Evolutionary conservation across 148 eudicot species (phyloP), one percentile per base, ranked within the genome.

Genomic region (Agrostemma githago): DNA sequence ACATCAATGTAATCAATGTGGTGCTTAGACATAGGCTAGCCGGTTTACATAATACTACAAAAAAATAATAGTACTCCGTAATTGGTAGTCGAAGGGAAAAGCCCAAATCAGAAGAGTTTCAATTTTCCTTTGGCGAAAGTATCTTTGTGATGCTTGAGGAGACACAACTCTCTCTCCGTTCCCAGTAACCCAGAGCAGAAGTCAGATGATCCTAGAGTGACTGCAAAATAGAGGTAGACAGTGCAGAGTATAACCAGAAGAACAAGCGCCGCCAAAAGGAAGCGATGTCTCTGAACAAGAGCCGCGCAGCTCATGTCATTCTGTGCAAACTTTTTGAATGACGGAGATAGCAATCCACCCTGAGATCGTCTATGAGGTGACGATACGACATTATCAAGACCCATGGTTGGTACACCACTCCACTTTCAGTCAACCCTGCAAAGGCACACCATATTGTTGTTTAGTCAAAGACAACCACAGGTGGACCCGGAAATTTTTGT

Each of bases 341-440:
- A 46, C 6, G 92, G 79, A 37, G 81, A 80, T 1, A 82, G 73
- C 15, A 89, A 86, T 21, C 78, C 80, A 51, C 78, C 85, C 72
- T 83, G 96, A 62, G 93, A 20, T 73, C 98, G 86, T 74, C 98
- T 84, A 72, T 88, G 98, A 43, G 97, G 97, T 56, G 97, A 88
- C 60, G 93, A 79, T 75, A 89, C 73, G 20, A 75, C 75, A 57
- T 85, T 82, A 62, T 89, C 96, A 34, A 87, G 82, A 74, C 78
- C 85, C 96, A 90, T 90, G 51, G 66, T 74, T 72, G 68, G 48
- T 46, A 21, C 62, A 79, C 57, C 11, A 2, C 53, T 69, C 20
- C 53, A 21, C 68, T 58, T 44, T 65, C 46, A 51, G 59, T 59
- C 66, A 57, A 76, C 44, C 66, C 78, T 68, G 71, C 74, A 64